A percentile compares a stretch with the other conserved stretches of the same genome.
Conservation (phyloP, 352 stramenopile genomes). For the Pythium dissotocum region DNA sequence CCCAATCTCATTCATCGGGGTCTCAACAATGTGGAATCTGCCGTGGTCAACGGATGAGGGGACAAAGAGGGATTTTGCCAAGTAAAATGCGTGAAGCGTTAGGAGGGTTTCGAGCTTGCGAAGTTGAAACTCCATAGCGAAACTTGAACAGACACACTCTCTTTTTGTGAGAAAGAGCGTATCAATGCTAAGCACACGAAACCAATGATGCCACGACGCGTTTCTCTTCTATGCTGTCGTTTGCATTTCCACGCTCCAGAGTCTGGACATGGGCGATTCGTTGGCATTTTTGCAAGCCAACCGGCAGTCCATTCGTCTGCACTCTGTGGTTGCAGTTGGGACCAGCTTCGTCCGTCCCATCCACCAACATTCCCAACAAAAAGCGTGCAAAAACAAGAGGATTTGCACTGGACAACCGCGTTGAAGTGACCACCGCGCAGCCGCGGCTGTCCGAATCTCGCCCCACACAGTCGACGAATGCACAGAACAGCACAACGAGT, state of each 20-base stretch:
- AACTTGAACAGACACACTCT: too few species aligned
- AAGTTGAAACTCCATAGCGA: too few species aligned
- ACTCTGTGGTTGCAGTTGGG: neutral
- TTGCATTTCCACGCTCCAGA: neutral
- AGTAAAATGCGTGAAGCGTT: too few species aligned
- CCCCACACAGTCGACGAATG: neutral
- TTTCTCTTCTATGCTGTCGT: neutral
- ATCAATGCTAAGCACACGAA: neutral
- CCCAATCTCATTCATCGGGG: too few species aligned
- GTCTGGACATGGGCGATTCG: neutral
- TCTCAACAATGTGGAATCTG: too few species aligned
- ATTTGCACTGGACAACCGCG: neutral
- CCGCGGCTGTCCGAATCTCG: constrained; percentile 4
- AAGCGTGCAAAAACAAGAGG: neutral
- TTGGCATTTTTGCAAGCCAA: neutral
- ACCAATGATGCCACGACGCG: neutral
- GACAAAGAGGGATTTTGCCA: too few species aligned
- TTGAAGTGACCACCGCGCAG: neutral
- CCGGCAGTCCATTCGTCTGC: neutral
- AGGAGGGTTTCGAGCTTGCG: too few species aligned
- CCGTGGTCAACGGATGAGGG: too few species aligned
- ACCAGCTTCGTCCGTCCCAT: neutral
- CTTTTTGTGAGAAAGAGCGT: too few species aligned
- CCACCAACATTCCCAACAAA: neutral
- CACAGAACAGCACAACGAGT: neutral